Evolutionary conservation across 2,329 filamentous ascomycete genomes (phyloP).

Genomic region (Talaromyces atroroseus): DNA sequence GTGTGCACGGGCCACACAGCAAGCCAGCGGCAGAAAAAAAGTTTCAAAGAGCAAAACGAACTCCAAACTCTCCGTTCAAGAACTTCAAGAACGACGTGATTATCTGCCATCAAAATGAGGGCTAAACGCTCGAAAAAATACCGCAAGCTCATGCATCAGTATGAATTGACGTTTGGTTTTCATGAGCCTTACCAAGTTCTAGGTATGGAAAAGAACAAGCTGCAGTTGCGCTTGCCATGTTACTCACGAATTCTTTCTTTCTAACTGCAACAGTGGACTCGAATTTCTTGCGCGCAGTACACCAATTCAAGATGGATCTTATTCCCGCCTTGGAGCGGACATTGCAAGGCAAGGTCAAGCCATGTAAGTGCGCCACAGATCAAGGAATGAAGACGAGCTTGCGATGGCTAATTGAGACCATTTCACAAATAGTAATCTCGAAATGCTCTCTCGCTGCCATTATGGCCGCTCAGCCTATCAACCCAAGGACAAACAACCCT

Average conservation of each 20-base stretch:
- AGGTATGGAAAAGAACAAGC: constrained; percentile 34
- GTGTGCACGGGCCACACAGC: constrained; percentile 23
- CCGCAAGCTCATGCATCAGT: constrained; percentile 90
- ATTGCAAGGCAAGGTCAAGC: constrained; percentile 81
- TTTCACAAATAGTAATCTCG: constrained; percentile 59
- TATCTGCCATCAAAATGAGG: constrained; percentile 48
- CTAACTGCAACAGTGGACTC: constrained; percentile 60
- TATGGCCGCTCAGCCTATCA: constrained; percentile 34
- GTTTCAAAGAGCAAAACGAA: constrained; percentile 12
- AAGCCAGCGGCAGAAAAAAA: constrained; percentile 26
- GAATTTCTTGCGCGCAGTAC: constrained; percentile 74
- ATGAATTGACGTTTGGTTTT: constrained; percentile 80
- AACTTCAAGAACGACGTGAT: neutral
- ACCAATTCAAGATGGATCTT: constrained; percentile 86
- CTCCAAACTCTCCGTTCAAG: neutral
- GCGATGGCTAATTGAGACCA: neutral
- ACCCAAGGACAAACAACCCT: constrained; percentile 35
- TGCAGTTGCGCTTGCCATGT: constrained; percentile 22
- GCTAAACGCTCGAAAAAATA: constrained; percentile 68
- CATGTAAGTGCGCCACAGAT: constrained; percentile 50
- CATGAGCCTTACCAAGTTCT: constrained; percentile 91
- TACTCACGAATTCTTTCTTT: constrained; percentile 12
- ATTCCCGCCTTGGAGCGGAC: constrained; percentile 69
- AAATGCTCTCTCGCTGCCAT: constrained; percentile 52
- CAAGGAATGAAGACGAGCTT: neutral